These are phyloP conservation scores for Diophrys appendiculata DNA, from an alignment of 73 alveolate species.

Conservation along the genomic window DNA sequence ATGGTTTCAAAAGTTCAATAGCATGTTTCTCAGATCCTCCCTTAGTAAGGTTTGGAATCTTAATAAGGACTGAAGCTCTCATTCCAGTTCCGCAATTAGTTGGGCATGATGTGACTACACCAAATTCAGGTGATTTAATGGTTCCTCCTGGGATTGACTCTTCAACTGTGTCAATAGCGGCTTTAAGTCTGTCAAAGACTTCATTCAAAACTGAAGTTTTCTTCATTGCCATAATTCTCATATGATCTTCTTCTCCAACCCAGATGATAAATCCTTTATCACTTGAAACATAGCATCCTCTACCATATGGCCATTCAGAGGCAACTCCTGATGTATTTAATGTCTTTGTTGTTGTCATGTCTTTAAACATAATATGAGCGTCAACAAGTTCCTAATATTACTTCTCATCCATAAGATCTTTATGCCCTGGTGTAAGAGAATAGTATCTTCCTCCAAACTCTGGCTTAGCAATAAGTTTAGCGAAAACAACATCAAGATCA, in stretches of 20 bases:
- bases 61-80: slow-evolving; percentile 7
- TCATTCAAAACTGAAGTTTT: slow-evolving; percentile 13
- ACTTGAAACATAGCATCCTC: slow-evolving; percentile 4
- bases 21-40: too few species aligned
- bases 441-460: slow-evolving; percentile 36
- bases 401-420: slow-evolving; percentile 26
- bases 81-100: slow-evolving; percentile 21
- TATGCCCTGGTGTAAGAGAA: slow-evolving; percentile 41
- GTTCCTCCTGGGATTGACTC: slow-evolving; percentile 17
- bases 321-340: neutral
- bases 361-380: slow-evolving; percentile 40
- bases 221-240: slow-evolving; percentile 26
- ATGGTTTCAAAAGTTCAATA: too few species aligned
- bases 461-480: slow-evolving; percentile 37
- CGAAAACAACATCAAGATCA: slow-evolving; percentile 29
- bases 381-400: slow-evolving; percentile 23
- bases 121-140: slow-evolving; percentile 2
- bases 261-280: too few species aligned
- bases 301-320: too few species aligned
- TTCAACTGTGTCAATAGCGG: slow-evolving; percentile 15
- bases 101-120: slow-evolving; percentile 17
- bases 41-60: slow-evolving; percentile 16
- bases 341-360: too few species aligned
- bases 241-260: slow-evolving; percentile 31
- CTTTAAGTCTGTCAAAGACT: slow-evolving; percentile 12